Conservation (phyloP, 1,139 yeast genomes). For the Sugiyamaella novakii region DNA sequence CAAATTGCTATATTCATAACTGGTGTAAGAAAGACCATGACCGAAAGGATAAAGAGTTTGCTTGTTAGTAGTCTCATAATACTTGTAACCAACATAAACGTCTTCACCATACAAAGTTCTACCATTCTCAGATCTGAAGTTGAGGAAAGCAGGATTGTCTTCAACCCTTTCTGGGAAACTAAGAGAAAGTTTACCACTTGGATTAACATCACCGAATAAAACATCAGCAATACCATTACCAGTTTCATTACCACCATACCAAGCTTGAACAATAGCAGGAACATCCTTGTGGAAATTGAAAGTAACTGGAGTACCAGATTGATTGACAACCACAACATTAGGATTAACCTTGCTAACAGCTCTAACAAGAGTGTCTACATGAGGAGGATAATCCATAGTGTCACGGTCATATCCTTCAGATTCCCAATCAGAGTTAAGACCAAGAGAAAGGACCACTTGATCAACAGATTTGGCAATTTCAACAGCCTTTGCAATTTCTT, state of each 20-base stretch:
- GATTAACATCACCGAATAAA: constrained; percentile 64
- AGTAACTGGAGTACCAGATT: constrained; percentile 64
- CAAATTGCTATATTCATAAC: constrained; percentile 45
- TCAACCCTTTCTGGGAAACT: constrained; percentile 55
- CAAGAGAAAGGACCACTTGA: constrained; percentile 51
- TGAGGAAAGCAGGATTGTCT: constrained; percentile 55
- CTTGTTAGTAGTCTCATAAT: constrained; percentile 54
- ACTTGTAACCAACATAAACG: constrained; percentile 62
- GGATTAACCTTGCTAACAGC: constrained; percentile 53
- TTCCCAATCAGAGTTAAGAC: constrained; percentile 55
- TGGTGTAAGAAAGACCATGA: constrained; percentile 59
- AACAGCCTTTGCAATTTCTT: constrained; percentile 47
- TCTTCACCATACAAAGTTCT: constrained; percentile 59
- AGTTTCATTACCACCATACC: constrained; percentile 53
- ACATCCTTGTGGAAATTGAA: constrained; percentile 58
- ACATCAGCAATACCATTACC: constrained; percentile 60
- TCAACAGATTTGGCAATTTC: constrained; percentile 51
- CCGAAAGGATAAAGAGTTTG: constrained; percentile 62
- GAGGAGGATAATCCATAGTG: constrained; percentile 51
- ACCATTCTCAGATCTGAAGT: constrained; percentile 51
- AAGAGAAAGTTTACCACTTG: constrained; percentile 63
- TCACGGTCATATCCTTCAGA: constrained; percentile 55
- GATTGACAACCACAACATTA: constrained; percentile 57
- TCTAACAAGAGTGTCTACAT: constrained; percentile 50
- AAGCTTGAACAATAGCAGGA: constrained; percentile 54